Conservation (phyloP, 2,329 filamentous ascomycete genomes). For the Scedosporium apiospermum region DNA sequence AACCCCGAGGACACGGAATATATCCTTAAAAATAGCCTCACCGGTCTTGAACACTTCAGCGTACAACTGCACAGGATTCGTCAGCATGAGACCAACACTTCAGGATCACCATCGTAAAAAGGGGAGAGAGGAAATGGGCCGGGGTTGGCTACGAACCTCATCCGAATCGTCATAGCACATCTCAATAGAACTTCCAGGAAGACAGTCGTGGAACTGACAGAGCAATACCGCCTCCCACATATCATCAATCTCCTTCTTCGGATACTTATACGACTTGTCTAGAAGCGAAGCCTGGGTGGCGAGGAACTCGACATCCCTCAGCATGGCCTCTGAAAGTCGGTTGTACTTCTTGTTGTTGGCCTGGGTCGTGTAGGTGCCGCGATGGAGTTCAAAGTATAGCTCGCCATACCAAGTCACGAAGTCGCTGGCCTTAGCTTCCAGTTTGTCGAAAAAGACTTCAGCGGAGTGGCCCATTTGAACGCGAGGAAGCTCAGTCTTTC, state of each 20-base stretch:
- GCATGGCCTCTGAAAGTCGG: constrained; percentile 70
- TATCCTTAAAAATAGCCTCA: constrained; percentile 58
- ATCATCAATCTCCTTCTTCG: constrained; percentile 83
- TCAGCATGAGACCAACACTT: constrained; percentile 3
- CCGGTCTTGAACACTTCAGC: constrained; percentile 72
- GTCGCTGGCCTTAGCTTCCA: constrained; percentile 69
- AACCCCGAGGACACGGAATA: constrained; percentile 59
- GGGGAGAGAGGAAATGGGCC: no score
- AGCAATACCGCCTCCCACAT: constrained; percentile 93
- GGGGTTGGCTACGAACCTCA: constrained; percentile 36
- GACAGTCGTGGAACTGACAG: constrained; percentile 95
- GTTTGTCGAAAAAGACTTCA: constrained; percentile 83
- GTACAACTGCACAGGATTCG: constrained; percentile 51
- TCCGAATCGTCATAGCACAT: constrained; percentile 98
- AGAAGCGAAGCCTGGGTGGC: constrained; percentile 77
- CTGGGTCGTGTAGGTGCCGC: constrained; percentile 94
- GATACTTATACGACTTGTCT: constrained; percentile 70
- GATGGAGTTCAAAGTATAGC: constrained; percentile 94
- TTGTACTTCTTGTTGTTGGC: constrained; percentile 97
- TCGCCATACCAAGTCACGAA: constrained; percentile 97
- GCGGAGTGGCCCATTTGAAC: constrained; percentile 84
- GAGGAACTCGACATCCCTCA: constrained; percentile 81
- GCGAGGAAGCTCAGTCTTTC: constrained; percentile 51
- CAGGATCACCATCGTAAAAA: background rate
- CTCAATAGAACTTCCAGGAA: constrained; percentile 89